Conservation (phyloP, 2,329 filamentous ascomycete genomes). For the Curvularia lunata region DNA sequence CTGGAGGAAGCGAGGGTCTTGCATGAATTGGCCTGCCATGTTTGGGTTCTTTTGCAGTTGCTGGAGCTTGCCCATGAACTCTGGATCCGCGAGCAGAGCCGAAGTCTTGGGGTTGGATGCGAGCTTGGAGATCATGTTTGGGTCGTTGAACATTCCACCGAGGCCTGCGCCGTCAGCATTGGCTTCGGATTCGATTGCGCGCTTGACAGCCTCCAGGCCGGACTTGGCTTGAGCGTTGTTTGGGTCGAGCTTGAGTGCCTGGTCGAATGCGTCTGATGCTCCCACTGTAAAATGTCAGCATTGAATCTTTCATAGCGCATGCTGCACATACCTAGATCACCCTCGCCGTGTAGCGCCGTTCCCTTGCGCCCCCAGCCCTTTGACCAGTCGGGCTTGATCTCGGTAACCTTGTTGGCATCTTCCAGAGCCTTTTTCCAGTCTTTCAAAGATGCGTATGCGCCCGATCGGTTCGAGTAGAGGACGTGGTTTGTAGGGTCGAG, state of each 20-base stretch:
- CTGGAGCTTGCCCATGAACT: constrained; percentile 91
- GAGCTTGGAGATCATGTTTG: constrained; percentile 86
- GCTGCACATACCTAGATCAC: constrained; percentile 69
- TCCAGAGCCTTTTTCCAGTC: constrained; percentile 83
- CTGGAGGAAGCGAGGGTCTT: constrained; percentile 89
- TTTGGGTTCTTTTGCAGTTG: constrained; percentile 80
- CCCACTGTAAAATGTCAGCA: constrained; percentile 59
- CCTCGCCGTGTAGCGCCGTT: constrained; percentile 83
- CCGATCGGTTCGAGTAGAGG: constrained; percentile 96
- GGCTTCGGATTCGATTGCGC: constrained; percentile 82
- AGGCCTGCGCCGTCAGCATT: constrained; percentile 73
- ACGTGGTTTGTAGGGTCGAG: constrained; percentile 91
- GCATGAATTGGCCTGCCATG: constrained; percentile 78
- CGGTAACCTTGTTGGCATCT: constrained; percentile 91
- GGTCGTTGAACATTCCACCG: constrained; percentile 94
- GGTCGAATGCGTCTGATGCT: constrained; percentile 88
- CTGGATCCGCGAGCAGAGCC: constrained; percentile 75
- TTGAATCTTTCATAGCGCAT: not conserved
- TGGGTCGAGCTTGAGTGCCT: constrained; percentile 91
- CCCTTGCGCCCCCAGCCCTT: constrained; percentile 97
- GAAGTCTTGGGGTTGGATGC: constrained; percentile 94
- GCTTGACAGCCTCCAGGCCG: constrained; percentile 82
- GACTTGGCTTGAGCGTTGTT: constrained; percentile 92
- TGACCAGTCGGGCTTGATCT: constrained; percentile 96
- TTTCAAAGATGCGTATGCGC: constrained; percentile 83